phyloP scores from a whole-genome alignment of 2,329 filamentous ascomycete genomes.

The Talaromyces albobiverticillius region DNA sequence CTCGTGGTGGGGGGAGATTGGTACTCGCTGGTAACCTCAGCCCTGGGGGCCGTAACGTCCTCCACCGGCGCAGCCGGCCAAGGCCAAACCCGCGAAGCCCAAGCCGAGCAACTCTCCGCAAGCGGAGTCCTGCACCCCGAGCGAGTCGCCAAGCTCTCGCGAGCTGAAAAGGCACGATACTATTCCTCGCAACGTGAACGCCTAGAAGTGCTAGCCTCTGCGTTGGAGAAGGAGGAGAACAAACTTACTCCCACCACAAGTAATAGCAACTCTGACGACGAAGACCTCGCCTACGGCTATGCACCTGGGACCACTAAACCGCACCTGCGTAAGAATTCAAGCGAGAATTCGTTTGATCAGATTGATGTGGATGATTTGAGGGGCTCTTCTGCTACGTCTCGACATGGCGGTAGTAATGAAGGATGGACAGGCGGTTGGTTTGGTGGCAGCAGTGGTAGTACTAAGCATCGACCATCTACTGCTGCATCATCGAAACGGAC shows the following conservation, averaged over 20 bases:
- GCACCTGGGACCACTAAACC: not conserved
- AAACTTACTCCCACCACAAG: constrained; percentile 43
- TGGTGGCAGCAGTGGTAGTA: constrained; percentile 3
- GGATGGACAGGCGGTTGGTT: constrained; percentile 16
- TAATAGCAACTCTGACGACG: constrained; percentile 20
- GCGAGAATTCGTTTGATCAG: constrained; percentile 85
- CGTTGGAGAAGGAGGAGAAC: constrained; percentile 75
- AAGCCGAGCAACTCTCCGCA: constrained; percentile 52
- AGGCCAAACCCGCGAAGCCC: constrained; percentile 35
- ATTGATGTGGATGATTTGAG: constrained; percentile 68
- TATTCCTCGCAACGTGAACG: constrained; percentile 76
- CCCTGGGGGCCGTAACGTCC: constrained; percentile 61
- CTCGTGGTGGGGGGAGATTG: constrained; percentile 59
- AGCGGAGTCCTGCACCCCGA: constrained; percentile 68
- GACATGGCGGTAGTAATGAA: not conserved
- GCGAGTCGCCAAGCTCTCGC: constrained; percentile 58
- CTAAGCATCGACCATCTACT: not conserved
- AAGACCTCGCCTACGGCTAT: constrained; percentile 40
- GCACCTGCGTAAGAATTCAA: constrained; percentile 78
- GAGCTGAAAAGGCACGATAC: constrained; percentile 68
- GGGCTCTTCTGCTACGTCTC: not conserved
- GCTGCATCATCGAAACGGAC: not conserved
- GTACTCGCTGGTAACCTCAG: constrained; percentile 72
- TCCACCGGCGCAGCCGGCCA: constrained; percentile 12
- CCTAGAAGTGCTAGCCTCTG: constrained; percentile 69